Evolutionary conservation across 1,284 basidiomycete species (phyloP).

Genomic region (Phlebopus sp.): DNA sequence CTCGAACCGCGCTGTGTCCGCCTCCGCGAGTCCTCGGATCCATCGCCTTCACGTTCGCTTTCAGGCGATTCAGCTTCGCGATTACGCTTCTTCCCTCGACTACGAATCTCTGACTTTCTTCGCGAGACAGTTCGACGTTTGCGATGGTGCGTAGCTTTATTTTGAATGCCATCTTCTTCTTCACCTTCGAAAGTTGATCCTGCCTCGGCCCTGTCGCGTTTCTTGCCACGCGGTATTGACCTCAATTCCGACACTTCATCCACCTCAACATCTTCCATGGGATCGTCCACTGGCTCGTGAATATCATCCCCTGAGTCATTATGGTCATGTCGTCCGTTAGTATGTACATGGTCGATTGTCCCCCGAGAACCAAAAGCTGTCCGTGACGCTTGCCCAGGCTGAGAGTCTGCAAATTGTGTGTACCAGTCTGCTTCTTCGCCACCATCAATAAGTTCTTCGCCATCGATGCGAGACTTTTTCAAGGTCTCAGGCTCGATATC

Average conservation of each 20-base stretch:
- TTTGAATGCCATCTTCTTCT: constrained; percentile 44
- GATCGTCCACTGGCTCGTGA: constrained; percentile 24
- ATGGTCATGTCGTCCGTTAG: constrained; percentile 35
- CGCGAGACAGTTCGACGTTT: constrained; percentile 47
- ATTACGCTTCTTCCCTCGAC: constrained; percentile 63
- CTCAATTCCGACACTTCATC: constrained; percentile 36
- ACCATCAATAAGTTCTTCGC: constrained; percentile 44
- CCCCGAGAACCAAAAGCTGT: constrained; percentile 42
- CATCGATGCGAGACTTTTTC: constrained; percentile 53
- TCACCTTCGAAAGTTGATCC: constrained; percentile 69
- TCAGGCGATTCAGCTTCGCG: constrained; percentile 51
- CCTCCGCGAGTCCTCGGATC: constrained; percentile 22
- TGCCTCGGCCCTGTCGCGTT: constrained; percentile 70
- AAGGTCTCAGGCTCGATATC: constrained; percentile 41
- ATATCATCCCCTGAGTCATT: constrained; percentile 45
- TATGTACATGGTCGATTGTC: constrained; percentile 36
- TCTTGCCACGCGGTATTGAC: constrained; percentile 58
- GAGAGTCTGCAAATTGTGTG: constrained; percentile 22
- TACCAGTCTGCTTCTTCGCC: constrained; percentile 46
- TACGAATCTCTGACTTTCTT: constrained; percentile 43
- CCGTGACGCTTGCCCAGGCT: constrained; percentile 44
- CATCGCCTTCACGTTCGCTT: constrained; percentile 35
- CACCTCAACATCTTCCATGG: constrained; percentile 37
- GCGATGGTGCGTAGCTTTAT: constrained; percentile 38
- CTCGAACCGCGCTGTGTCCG: constrained; percentile 28